Conservation (phyloP, 2,329 filamentous ascomycete species). For the Botryotinia narcissicola region DNA sequence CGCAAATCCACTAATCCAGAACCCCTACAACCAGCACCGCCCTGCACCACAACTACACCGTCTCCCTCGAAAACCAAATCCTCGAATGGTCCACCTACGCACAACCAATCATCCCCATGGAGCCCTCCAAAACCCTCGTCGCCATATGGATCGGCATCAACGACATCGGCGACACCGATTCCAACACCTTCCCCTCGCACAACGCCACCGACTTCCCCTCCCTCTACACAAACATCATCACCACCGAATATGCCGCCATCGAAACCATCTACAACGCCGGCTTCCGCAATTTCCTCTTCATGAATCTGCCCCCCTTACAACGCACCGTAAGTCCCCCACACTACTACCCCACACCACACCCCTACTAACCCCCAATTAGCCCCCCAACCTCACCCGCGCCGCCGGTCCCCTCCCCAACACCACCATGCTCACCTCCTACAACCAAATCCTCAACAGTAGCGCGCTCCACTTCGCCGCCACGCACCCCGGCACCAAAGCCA, state of each 20-base stretch:
- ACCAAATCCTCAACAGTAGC: slow-evolving; percentile 39
- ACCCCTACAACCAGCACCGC: slow-evolving; percentile 40
- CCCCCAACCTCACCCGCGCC: slow-evolving; percentile 35
- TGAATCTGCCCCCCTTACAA: slow-evolving; percentile 52
- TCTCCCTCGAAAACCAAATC: slow-evolving; percentile 50
- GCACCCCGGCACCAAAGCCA: slow-evolving; percentile 40
- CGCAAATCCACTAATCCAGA: neutral
- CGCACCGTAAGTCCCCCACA: slow-evolving; percentile 36
- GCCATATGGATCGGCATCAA: slow-evolving; percentile 57
- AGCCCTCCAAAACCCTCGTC: slow-evolving; percentile 45
- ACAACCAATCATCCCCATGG: slow-evolving; percentile 26
- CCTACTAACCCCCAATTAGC: neutral
- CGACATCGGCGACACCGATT: slow-evolving; percentile 51
- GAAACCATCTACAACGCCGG: slow-evolving; percentile 44
- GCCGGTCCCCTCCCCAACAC: slow-evolving; percentile 44
- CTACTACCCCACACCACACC: neutral
- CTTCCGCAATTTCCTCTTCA: slow-evolving; percentile 48
- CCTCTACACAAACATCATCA: slow-evolving; percentile 46
- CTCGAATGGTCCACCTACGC: slow-evolving; percentile 48
- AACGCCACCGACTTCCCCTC: slow-evolving; percentile 43
- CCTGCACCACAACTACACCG: slow-evolving; percentile 51
- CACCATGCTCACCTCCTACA: slow-evolving; percentile 48
- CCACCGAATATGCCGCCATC: slow-evolving; percentile 44
- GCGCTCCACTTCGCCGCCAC: slow-evolving; percentile 24
- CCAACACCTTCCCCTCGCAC: slow-evolving; percentile 42